These are phyloP conservation scores for Gymnopilus dilepis DNA, from an alignment of 768 basidiomycete species.

Conservation along the genomic window DNA sequence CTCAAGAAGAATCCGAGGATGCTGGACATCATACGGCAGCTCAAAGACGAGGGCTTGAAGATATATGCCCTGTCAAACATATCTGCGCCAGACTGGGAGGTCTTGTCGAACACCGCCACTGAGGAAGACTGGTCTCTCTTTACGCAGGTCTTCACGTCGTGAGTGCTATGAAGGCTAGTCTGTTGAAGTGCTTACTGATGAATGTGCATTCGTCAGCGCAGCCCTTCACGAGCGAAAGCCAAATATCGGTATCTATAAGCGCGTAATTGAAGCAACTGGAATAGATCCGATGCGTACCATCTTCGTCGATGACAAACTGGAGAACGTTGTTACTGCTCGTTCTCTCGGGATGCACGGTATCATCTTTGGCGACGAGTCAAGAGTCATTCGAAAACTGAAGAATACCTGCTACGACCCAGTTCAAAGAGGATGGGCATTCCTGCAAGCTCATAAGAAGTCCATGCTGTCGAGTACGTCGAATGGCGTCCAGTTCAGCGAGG, in stretches of 20 bases:
- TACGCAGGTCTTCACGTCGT: slow-evolving; percentile 50
- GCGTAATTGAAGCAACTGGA: slow-evolving; percentile 49
- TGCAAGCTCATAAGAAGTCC: slow-evolving; percentile 43
- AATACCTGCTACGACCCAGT: slow-evolving; percentile 55
- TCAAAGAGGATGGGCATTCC: slow-evolving; percentile 45
- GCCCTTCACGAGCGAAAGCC: slow-evolving; percentile 60
- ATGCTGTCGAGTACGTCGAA: slow-evolving; percentile 50
- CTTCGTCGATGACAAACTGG: slow-evolving; percentile 65
- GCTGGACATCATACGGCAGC: slow-evolving; percentile 49
- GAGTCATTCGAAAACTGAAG: slow-evolving; percentile 50
- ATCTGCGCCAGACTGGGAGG: slow-evolving; percentile 53
- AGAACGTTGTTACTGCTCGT: slow-evolving; percentile 62
- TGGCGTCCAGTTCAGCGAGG: slow-evolving; percentile 33
- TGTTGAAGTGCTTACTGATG: neutral
- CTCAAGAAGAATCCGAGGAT: slow-evolving; percentile 50
- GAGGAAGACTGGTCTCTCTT: slow-evolving; percentile 54
- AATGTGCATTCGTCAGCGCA: slow-evolving; percentile 25
- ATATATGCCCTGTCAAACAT: slow-evolving; percentile 69
- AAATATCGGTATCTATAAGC: slow-evolving; percentile 55
- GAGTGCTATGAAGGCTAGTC: neutral
- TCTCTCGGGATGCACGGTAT: slow-evolving; percentile 62
- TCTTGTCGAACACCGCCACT: slow-evolving; percentile 42
- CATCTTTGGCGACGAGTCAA: slow-evolving; percentile 47
- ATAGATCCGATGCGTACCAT: slow-evolving; percentile 52
- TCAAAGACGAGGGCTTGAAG: slow-evolving; percentile 43